A percentile compares a stretch with the other conserved stretches of the same genome.
These are phyloP conservation scores for Globisporangium camurandrum DNA, from an alignment of 352 stramenopile genomes.

Conservation along the genomic window DNA sequence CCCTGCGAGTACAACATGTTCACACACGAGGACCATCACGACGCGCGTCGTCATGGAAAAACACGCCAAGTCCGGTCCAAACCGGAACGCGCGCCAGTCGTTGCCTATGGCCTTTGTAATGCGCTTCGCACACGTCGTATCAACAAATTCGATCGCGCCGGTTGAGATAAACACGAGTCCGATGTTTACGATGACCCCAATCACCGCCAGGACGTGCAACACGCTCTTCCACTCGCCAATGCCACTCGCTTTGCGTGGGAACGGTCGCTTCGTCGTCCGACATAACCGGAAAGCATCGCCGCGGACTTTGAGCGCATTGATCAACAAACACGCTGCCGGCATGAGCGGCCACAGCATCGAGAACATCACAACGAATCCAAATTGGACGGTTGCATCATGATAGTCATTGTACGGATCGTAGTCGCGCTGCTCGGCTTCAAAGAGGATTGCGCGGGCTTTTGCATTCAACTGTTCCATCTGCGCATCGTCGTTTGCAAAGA, in stretches of 20 bases:
- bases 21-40: slow-evolving; percentile 72
- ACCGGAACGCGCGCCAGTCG: slow-evolving; percentile 57
- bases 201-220: slow-evolving; percentile 56
- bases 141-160: slow-evolving; percentile 70
- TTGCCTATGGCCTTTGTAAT: slow-evolving; percentile 45
- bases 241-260: slow-evolving; percentile 58
- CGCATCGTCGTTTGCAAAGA: slow-evolving; percentile 53
- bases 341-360: slow-evolving; percentile 81
- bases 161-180: slow-evolving; percentile 75
- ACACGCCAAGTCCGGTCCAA: slow-evolving; percentile 69
- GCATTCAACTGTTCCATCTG: slow-evolving; percentile 64
- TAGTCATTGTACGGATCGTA: slow-evolving; percentile 83
- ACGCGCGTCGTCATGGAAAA: slow-evolving; percentile 70
- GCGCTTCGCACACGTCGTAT: slow-evolving; percentile 32
- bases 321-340: slow-evolving; percentile 62
- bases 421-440: slow-evolving; percentile 65
- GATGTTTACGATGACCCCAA: slow-evolving; percentile 70
- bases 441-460: slow-evolving; percentile 61
- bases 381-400: slow-evolving; percentile 74
- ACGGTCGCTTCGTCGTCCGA: slow-evolving; percentile 61
- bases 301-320: slow-evolving; percentile 77
- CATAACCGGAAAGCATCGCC: slow-evolving; percentile 71
- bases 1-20: slow-evolving; percentile 47
- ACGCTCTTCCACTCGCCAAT: slow-evolving; percentile 73
- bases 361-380: slow-evolving; percentile 85